phyloP scores from a whole-genome alignment of 1,284 basidiomycete species.

The Papiliotrema terrestris region DNA sequence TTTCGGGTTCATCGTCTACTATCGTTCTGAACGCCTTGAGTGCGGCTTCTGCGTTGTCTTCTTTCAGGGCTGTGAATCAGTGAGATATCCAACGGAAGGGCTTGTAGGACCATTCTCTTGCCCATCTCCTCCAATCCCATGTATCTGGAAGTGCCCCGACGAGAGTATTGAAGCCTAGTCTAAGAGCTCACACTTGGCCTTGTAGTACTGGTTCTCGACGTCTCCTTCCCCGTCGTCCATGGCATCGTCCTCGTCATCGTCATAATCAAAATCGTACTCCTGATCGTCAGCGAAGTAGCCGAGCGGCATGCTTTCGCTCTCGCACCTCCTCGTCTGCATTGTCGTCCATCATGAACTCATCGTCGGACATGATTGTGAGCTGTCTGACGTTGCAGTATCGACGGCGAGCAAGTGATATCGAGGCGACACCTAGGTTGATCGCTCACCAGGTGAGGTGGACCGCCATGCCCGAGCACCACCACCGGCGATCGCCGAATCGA shows the following conservation, averaged over 20 bases:
- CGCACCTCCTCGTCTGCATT: slow-evolving; percentile 48
- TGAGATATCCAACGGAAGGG: slow-evolving; percentile 10
- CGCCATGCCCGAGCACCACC: not conserved
- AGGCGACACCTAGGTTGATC: no score
- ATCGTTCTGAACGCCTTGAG: slow-evolving; percentile 82
- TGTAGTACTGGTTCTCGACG: slow-evolving; percentile 98
- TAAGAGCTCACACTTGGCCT: slow-evolving; percentile 86
- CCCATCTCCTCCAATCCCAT: no score
- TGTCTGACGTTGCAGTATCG: no score
- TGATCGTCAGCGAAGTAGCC: slow-evolving; percentile 40
- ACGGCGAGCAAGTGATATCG: no score
- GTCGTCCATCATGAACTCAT: slow-evolving; percentile 52
- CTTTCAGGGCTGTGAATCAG: slow-evolving; percentile 69
- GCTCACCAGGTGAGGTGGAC: not conserved
- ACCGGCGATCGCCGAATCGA: not conserved
- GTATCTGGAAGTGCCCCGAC: no score
- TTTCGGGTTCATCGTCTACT: slow-evolving; percentile 80
- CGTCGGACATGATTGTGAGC: slow-evolving; percentile 44
- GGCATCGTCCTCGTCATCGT: slow-evolving; percentile 73
- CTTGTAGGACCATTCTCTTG: no score
- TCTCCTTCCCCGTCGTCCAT: slow-evolving; percentile 70
- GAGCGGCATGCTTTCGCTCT: not conserved
- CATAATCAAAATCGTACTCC: slow-evolving; percentile 98
- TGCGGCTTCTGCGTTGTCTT: slow-evolving; percentile 84
- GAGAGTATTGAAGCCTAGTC: no score